Evolutionary conservation across 1,284 basidiomycete species (phyloP).

Genomic region (Ganoderma resinaceum): DNA sequence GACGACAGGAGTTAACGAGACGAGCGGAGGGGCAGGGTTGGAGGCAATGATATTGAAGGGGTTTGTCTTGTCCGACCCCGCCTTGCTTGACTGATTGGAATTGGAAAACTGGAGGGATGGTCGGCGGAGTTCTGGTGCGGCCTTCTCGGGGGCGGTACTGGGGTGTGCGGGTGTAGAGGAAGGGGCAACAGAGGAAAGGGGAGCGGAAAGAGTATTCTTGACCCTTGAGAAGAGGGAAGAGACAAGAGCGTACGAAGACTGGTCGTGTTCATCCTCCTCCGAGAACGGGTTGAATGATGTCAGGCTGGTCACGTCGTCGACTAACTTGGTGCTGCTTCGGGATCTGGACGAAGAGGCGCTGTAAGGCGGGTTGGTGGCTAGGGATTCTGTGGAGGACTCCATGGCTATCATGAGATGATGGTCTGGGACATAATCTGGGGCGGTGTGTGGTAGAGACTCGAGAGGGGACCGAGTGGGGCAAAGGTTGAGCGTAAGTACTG

Average conservation of each 20-base stretch:
- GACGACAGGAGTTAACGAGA: conserved; percentile 83
- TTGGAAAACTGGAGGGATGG: conserved; percentile 58
- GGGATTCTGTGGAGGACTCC: conserved; percentile 26
- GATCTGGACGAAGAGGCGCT: conserved; percentile 57
- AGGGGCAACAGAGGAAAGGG: conserved; percentile 58
- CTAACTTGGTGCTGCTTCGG: conserved; percentile 64
- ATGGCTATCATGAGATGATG: conserved; percentile 3
- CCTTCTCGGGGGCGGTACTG: conserved; percentile 35
- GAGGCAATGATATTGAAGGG: conserved; percentile 60
- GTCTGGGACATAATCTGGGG: background rate
- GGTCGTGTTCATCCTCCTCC: conserved; percentile 86
- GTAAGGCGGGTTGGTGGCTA: conserved; percentile 18
- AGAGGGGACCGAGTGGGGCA: background rate
- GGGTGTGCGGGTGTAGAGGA: conserved; percentile 42
- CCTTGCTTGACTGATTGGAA: conserved; percentile 54
- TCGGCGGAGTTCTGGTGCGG: conserved; percentile 57
- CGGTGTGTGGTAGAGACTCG: background rate
- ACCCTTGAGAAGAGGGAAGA: conserved; percentile 78
- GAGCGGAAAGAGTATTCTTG: conserved; percentile 76
- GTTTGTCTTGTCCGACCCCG: conserved; percentile 60
- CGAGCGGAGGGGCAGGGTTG: conserved; percentile 76
- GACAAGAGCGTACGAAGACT: conserved; percentile 81
- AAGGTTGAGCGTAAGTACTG: background rate
- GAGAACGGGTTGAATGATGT: conserved; percentile 88
- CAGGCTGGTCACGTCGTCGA: conserved; percentile 73